phyloP scores from a whole-genome alignment of 2,329 filamentous ascomycete species.

The Penicillium sp. region DNA sequence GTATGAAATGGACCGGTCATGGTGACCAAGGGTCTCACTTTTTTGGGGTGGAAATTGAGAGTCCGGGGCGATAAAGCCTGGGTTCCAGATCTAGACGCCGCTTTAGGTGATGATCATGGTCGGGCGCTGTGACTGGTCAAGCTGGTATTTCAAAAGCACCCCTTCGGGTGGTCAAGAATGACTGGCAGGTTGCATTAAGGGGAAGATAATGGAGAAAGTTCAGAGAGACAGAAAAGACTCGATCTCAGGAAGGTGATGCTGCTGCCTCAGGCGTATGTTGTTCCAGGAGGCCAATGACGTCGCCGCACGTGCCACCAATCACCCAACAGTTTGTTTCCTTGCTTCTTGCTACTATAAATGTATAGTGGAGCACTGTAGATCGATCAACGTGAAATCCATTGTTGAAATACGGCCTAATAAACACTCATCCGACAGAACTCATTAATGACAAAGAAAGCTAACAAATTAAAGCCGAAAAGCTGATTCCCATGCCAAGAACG shows the following conservation, averaged over 20 bases:
- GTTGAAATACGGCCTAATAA: not conserved
- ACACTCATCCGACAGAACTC: not conserved
- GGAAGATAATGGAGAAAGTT: not conserved
- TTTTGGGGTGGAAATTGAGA: conserved; percentile 5
- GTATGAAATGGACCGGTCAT: conserved; percentile 56
- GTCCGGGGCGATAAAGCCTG: conserved; percentile 2
- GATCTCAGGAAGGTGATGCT: not conserved
- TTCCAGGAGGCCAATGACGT: conserved; percentile 29
- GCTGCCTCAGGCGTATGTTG: not conserved
- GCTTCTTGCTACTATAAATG: not conserved
- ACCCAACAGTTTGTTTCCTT: not conserved
- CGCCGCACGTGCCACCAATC: conserved; percentile 31
- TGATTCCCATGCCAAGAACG: not conserved
- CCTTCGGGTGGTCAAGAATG: not conserved
- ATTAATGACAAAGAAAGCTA: not conserved
- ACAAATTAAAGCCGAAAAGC: not conserved
- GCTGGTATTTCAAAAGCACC: conserved; percentile 5
- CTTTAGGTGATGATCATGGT: conserved; percentile 7
- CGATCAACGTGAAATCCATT: not conserved
- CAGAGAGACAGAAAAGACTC: not conserved
- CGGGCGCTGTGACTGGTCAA: conserved; percentile 1
- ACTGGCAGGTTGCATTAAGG: not conserved
- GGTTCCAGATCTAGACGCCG: conserved; percentile 1
- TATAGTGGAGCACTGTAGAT: not conserved
- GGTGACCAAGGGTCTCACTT: conserved; percentile 14